These are phyloP conservation scores for Umbellularia californica DNA, from an alignment of 164 flowering plant genomes.

Conservation along the genomic window DNA sequence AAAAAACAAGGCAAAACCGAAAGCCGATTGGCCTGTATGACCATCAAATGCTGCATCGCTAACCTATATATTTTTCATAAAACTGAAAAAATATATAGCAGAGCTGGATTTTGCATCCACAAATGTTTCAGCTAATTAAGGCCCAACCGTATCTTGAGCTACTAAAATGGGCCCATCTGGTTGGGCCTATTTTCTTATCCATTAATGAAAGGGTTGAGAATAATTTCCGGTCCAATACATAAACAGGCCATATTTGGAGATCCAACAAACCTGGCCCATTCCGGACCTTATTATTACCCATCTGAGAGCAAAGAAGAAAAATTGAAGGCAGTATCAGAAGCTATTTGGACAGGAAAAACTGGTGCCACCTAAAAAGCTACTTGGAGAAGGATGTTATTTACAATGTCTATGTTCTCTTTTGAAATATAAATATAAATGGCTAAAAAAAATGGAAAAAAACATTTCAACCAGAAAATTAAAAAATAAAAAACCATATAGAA, in stretches of 20 bases:
- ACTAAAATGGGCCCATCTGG: too few species aligned
- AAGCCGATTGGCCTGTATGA: too few species aligned
- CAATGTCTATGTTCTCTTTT: neutral
- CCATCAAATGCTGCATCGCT: too few species aligned
- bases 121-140: neutral
- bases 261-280: neutral
- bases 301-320: too few species aligned
- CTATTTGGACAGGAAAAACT: too few species aligned
- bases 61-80: too few species aligned
- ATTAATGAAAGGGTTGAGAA: neutral
- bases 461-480: too few species aligned
- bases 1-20: too few species aligned
- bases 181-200: neutral
- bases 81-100: too few species aligned
- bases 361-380: neutral
- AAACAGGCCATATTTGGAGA: neutral
- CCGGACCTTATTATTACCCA: neutral
- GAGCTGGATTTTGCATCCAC: neutral
- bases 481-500: too few species aligned
- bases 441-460: too few species aligned
- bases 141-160: neutral
- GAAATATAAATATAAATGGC: neutral
- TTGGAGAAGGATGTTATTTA: neutral
- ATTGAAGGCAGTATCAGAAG: too few species aligned
- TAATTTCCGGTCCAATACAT: neutral